These are phyloP conservation scores for Actinidia arguta DNA, from an alignment of 179 eudicot species.

Conservation along the genomic window DNA sequence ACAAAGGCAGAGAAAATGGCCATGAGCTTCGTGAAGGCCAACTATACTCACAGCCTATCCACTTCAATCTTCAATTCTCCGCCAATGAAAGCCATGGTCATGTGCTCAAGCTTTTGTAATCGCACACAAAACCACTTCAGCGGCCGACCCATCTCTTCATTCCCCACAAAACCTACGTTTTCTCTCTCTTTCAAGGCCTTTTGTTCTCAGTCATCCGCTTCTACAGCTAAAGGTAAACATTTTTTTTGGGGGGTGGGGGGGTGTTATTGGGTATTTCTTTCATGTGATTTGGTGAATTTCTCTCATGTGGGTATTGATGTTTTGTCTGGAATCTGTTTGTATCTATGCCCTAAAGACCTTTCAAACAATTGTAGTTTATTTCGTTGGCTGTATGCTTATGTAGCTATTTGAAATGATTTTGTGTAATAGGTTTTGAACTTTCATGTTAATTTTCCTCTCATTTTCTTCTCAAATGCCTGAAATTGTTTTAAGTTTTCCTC, in stretches of 20 bases:
- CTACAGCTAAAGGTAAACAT: constrained; percentile 54
- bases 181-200: constrained; percentile 48
- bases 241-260: background rate
- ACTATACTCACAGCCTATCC: constrained; percentile 8
- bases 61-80: constrained; percentile 17
- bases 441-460: background rate
- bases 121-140: constrained; percentile 39
- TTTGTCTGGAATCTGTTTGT: background rate
- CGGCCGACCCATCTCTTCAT: constrained; percentile 45
- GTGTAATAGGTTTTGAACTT: background rate
- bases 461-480: background rate
- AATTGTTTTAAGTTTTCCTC: background rate
- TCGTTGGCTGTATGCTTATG: background rate
- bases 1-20: background rate
- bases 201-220: constrained; percentile 53
- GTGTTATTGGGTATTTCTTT: background rate
- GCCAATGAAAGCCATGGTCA: constrained; percentile 41
- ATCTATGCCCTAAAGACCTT: background rate
- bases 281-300: background rate
- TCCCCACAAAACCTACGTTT: constrained; percentile 40
- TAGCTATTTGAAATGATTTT: background rate
- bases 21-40: background rate
- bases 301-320: constrained; percentile 1
- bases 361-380: background rate
- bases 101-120: constrained; percentile 47